Percentiles rank a stretch among this genome's conserved stretches.
phyloP scores from a whole-genome alignment of 371 early-diverging fungal species.

The Dichotomocladium elegans region DNA sequence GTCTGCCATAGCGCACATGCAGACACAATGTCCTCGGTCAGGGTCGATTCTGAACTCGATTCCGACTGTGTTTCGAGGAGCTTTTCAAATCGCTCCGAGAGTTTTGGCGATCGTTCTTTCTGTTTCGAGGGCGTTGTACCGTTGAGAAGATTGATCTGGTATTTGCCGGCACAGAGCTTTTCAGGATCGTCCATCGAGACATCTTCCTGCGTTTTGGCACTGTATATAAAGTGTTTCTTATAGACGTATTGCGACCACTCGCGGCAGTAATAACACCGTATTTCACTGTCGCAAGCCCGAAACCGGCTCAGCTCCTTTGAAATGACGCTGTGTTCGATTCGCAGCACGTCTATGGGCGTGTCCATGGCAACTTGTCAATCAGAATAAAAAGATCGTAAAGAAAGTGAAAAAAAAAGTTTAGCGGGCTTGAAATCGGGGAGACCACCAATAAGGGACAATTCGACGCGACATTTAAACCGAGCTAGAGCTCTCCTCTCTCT shows the following conservation, averaged over 20 bases:
- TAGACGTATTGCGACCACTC: constrained; percentile 84
- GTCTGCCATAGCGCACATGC: constrained; percentile 39
- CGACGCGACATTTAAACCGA: no score
- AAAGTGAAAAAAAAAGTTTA: no score
- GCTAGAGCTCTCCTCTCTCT: no score
- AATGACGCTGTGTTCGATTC: constrained; percentile 46
- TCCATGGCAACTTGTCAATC: constrained; percentile 24
- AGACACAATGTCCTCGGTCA: constrained; percentile 22
- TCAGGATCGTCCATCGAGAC: constrained; percentile 17
- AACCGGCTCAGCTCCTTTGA: constrained; percentile 73
- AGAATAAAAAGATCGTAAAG: background rate
- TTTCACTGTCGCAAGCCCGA: constrained; percentile 70
- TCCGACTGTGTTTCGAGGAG: constrained; percentile 14
- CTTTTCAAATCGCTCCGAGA: constrained; percentile 26
- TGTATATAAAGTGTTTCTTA: constrained; percentile 62
- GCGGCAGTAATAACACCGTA: constrained; percentile 75
- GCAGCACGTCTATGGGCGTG: constrained; percentile 35
- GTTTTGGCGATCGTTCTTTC: constrained; percentile 25
- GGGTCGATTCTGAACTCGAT: constrained; percentile 9
- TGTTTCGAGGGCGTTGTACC: constrained; percentile 7
- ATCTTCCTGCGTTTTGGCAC: constrained; percentile 47
- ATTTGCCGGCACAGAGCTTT: constrained; percentile 21
- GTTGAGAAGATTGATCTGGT: constrained; percentile 22
- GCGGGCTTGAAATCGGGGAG: no score
- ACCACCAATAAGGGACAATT: no score